Conservation (phyloP, 371 early-diverging fungal genomes). For the Zychaea mexicana region DNA sequence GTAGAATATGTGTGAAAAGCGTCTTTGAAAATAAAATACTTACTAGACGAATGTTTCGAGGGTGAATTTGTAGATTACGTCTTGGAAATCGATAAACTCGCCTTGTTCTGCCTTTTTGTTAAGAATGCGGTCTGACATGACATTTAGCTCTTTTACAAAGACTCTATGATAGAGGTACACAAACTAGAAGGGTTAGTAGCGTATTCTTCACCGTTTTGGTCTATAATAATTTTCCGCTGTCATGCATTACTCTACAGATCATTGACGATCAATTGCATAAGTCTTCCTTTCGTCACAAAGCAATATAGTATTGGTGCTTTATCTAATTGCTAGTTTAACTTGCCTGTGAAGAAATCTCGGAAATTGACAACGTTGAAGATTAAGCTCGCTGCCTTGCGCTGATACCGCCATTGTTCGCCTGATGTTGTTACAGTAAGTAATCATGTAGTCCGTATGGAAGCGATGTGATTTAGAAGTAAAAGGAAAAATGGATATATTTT, state of each 20-base stretch:
- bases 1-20: background rate
- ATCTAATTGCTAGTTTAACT: background rate
- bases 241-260: background rate
- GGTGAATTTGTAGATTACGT: conserved; percentile 58
- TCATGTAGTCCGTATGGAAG: too few species aligned
- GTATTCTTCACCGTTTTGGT: too few species aligned
- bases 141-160: conserved; percentile 32
- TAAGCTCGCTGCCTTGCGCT: conserved; percentile 61
- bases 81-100: conserved; percentile 56
- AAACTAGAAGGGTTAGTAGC: too few species aligned
- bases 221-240: background rate
- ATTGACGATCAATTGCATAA: background rate
- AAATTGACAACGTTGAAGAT: conserved; percentile 69
- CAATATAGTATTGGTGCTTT: background rate
- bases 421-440: background rate
- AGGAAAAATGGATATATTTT: background rate
- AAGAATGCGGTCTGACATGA: conserved; percentile 27
- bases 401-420: conserved; percentile 60
- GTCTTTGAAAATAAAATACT: conserved; percentile 13
- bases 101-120: conserved; percentile 31
- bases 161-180: conserved; percentile 24
- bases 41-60: conserved; percentile 58
- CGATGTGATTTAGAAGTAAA: too few species aligned
- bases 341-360: conserved; percentile 50
- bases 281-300: too few species aligned